Conservation (phyloP, 73 alveolate species). For the Symbiodinium natans region DNA sequence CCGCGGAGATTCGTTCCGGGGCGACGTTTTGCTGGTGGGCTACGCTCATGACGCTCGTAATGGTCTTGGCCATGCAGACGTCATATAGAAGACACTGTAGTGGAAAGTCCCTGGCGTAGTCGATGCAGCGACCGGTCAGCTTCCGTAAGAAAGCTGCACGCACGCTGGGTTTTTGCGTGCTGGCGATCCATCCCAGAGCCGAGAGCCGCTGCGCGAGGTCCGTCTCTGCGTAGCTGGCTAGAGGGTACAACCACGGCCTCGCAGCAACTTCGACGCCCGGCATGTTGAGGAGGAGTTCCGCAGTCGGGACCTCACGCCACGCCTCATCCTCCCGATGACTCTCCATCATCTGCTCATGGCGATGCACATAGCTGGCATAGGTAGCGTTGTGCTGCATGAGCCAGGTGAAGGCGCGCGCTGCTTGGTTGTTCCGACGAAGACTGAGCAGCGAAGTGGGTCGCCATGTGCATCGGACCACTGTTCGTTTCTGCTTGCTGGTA, state of each 20-base stretch:
- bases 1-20: neutral
- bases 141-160: neutral
- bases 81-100: neutral
- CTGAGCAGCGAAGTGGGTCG: neutral
- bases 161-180: neutral
- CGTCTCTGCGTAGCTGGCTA: neutral
- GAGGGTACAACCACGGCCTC: neutral
- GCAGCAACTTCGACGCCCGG: slow-evolving; percentile 16
- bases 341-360: neutral
- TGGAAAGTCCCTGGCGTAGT: neutral
- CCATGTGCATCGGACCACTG: neutral
- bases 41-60: neutral
- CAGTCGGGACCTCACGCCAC: slow-evolving; percentile 22
- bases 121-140: neutral
- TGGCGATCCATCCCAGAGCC: neutral
- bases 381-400: neutral
- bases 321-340: neutral
- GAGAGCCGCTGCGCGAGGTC: neutral
- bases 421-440: neutral
- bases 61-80: neutral
- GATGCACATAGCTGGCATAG: neutral
- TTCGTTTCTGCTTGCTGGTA: neutral
- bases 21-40: neutral
- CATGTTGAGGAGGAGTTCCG: slow-evolving; percentile 1
- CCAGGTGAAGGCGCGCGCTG: neutral